Percentiles rank a stretch among this genome's conserved stretches.
phyloP scores from a whole-genome alignment of 805 yeast species.

The Starmera pachycereana region DNA sequence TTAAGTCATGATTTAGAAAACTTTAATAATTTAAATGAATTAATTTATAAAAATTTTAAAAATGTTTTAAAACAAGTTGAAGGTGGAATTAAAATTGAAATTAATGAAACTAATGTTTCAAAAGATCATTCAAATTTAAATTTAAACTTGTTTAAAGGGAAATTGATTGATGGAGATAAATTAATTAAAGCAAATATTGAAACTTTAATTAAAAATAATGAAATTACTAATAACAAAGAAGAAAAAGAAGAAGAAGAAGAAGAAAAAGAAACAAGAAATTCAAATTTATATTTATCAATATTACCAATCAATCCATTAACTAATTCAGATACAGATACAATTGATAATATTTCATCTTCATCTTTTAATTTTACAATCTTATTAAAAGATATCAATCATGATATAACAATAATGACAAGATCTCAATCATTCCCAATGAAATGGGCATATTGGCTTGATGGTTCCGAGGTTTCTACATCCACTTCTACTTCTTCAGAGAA shows the following conservation, averaged over 20 bases:
- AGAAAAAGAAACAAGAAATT: slow-evolving; percentile 6
- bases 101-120: slow-evolving; percentile 39
- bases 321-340: slow-evolving; percentile 17
- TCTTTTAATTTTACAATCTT: slow-evolving; percentile 70
- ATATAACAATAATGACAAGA: slow-evolving; percentile 59
- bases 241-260: slow-evolving; percentile 14
- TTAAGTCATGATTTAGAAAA: slow-evolving; percentile 61
- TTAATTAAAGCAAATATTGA: slow-evolving; percentile 82
- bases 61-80: slow-evolving; percentile 66
- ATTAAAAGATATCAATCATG: slow-evolving; percentile 70
- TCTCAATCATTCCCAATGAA: slow-evolving; percentile 85
- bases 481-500: slow-evolving; percentile 11
- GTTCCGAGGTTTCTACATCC: slow-evolving; percentile 7
- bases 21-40: slow-evolving; percentile 34
- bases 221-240: slow-evolving; percentile 13
- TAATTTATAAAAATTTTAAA: slow-evolving; percentile 45
- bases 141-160: slow-evolving; percentile 68
- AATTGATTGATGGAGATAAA: slow-evolving; percentile 76
- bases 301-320: slow-evolving; percentile 38
- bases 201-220: slow-evolving; percentile 42
- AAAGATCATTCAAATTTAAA: slow-evolving; percentile 24
- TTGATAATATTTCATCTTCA: slow-evolving; percentile 29
- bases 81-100: slow-evolving; percentile 58
- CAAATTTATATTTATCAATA: slow-evolving; percentile 64
- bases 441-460: slow-evolving; percentile 89